phyloP scores from a whole-genome alignment of 2,329 filamentous ascomycete species.

The Hymenoscyphus infarciens region DNA sequence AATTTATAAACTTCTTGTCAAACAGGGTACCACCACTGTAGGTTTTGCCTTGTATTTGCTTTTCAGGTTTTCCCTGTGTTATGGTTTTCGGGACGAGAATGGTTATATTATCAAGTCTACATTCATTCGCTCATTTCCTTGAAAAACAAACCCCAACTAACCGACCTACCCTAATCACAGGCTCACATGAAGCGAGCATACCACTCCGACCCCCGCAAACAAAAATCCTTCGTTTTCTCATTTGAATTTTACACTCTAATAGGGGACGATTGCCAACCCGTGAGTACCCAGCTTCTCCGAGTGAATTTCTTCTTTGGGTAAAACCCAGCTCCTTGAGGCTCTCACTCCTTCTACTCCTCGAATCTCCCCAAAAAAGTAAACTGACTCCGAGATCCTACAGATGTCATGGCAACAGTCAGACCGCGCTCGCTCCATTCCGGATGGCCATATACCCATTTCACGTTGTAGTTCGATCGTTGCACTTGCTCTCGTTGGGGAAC shows the following conservation, averaged over 20 bases:
- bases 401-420: constrained; percentile 59
- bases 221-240: constrained; percentile 57
- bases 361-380: too few species aligned
- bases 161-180: background rate
- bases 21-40: constrained; percentile 44
- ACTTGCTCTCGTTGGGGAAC: constrained; percentile 51
- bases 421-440: constrained; percentile 37
- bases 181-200: constrained; percentile 23
- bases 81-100: too few species aligned
- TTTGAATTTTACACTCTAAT: constrained; percentile 65
- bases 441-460: constrained; percentile 55
- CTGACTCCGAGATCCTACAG: too few species aligned
- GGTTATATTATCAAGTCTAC: too few species aligned
- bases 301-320: too few species aligned
- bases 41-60: constrained; percentile 14
- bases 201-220: constrained; percentile 41
- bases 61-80: background rate
- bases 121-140: too few species aligned
- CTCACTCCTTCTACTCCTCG: too few species aligned
- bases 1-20: constrained; percentile 51
- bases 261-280: constrained; percentile 49
- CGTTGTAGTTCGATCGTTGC: constrained; percentile 58
- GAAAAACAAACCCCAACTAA: too few species aligned
- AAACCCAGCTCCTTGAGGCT: too few species aligned
- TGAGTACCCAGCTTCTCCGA: too few species aligned